A percentile compares a stretch with the other conserved stretches of the same genome.
phyloP scores from a whole-genome alignment of 2,329 filamentous ascomycete species.

The Elsinoe ampelina region DNA sequence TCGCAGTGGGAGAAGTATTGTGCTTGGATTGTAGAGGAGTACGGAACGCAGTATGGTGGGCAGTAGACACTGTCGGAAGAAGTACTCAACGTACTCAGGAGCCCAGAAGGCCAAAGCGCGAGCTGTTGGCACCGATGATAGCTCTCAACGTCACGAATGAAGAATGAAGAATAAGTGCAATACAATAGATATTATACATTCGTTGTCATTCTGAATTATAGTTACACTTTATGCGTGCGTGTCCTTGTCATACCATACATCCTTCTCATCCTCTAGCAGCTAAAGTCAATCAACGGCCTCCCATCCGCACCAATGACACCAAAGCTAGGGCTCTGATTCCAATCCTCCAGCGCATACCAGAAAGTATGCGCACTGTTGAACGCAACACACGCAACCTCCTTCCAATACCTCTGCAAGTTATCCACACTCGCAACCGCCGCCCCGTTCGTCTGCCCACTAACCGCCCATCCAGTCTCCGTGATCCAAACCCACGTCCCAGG shows the following conservation, averaged over 20 bases:
- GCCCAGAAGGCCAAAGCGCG: not conserved
- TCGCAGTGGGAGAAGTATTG: constrained; percentile 83
- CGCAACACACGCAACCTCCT: constrained; percentile 49
- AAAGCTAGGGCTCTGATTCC: constrained; percentile 32
- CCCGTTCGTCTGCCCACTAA: constrained; percentile 45
- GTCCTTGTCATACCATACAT: not conserved
- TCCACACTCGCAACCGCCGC: constrained; percentile 45
- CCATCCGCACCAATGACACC: constrained; percentile 30
- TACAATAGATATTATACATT: constrained; percentile 10
- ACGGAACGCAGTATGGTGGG: constrained; percentile 22
- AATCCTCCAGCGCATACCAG: constrained; percentile 43
- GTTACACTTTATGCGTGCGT: not conserved
- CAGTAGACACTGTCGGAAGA: not conserved
- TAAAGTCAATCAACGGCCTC: constrained; percentile 26
- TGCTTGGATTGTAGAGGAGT: constrained; percentile 79
- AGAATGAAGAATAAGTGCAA: not conserved
- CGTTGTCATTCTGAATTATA: constrained; percentile 2
- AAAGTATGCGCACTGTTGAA: constrained; percentile 49
- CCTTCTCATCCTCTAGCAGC: constrained; percentile 16
- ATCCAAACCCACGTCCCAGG: constrained; percentile 25
- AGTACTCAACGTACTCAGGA: constrained; percentile 1
- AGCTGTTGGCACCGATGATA: not conserved
- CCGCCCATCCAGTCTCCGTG: constrained; percentile 56
- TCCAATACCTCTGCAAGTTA: constrained; percentile 58
- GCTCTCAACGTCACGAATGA: not conserved